phyloP scores from a whole-genome alignment of 2,329 filamentous ascomycete species.

The Dactylellina cionopaga region DNA sequence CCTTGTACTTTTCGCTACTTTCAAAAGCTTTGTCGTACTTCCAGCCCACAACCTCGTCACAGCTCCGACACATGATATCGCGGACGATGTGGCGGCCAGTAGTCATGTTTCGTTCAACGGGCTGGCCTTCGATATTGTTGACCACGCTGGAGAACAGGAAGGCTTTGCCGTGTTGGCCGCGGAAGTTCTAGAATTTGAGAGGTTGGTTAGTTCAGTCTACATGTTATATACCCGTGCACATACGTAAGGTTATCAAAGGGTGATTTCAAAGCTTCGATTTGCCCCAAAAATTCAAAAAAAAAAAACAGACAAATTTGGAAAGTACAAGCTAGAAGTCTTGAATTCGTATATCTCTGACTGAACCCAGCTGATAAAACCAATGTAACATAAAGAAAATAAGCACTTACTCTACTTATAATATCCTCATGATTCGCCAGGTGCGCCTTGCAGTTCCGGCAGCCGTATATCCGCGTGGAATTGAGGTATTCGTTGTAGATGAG shows the following conservation, averaged over 20 bases:
- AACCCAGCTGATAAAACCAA: too few relatives aligned
- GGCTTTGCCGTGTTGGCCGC: slow-evolving; percentile 96
- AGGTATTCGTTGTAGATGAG: slow-evolving; percentile 92
- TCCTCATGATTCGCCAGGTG: slow-evolving; percentile 95
- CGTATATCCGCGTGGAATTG: slow-evolving; percentile 85
- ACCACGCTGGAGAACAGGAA: slow-evolving; percentile 96
- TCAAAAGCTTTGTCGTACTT: slow-evolving; percentile 99
- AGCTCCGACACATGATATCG: slow-evolving; percentile 90
- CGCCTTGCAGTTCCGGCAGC: slow-evolving; percentile 93
- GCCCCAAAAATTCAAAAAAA: neutral
- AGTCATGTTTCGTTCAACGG: slow-evolving; percentile 97
- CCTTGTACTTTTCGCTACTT: slow-evolving; percentile 93
- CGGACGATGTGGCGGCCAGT: slow-evolving; percentile 93
- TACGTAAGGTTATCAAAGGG: too few relatives aligned
- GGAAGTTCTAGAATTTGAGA: slow-evolving; percentile 78
- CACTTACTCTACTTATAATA: slow-evolving; percentile 86
- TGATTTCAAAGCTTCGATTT: too few relatives aligned
- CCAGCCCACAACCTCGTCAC: slow-evolving; percentile 93
- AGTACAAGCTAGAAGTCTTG: too few relatives aligned
- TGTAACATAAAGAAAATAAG: slow-evolving; percentile 14
- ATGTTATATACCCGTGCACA: too few relatives aligned
- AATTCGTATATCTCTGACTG: too few relatives aligned
- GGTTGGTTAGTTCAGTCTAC: too few relatives aligned
- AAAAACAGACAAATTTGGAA: too few relatives aligned
- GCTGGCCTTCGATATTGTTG: slow-evolving; percentile 83